A percentile compares a stretch with the other conserved stretches of the same genome.
These are phyloP conservation scores for Xylariaceae sp. DNA, from an alignment of 2,329 filamentous ascomycete genomes.

Conservation along the genomic window DNA sequence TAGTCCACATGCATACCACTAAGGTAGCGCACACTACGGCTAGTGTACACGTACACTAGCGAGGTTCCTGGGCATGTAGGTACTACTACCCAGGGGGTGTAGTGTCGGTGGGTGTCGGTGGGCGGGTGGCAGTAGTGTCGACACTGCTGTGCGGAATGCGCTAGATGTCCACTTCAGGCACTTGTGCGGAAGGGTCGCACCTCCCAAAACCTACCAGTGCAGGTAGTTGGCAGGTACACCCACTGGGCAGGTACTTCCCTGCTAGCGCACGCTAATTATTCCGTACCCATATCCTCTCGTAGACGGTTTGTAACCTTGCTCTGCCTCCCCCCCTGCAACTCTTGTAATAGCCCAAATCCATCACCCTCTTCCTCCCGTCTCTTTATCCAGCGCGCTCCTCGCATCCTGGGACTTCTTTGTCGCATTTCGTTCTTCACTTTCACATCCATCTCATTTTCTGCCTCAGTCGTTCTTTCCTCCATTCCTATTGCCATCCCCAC, in stretches of 20 bases:
- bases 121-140: no score
- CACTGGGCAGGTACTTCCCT: background rate
- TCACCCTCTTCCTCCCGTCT: conserved; percentile 23
- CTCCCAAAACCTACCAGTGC: no score
- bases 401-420: conserved; percentile 12
- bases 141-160: no score
- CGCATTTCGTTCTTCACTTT: conserved; percentile 24
- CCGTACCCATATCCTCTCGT: background rate
- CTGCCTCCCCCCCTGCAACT: conserved; percentile 19
- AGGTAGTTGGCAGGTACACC: background rate
- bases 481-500: background rate
- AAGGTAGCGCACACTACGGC: background rate
- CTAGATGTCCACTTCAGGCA: no score
- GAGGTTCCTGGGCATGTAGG: no score
- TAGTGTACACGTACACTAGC: no score
- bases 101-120: background rate
- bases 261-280: background rate
- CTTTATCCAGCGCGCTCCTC: conserved; percentile 24
- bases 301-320: conserved; percentile 3
- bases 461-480: conserved; percentile 27
- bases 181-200: no score
- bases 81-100: no score
- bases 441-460: conserved; percentile 14
- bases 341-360: conserved; percentile 25
- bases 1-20: background rate